Base-by-base conservation (phyloP, 345 rosid species). In the Citrus trifoliata region DNA sequence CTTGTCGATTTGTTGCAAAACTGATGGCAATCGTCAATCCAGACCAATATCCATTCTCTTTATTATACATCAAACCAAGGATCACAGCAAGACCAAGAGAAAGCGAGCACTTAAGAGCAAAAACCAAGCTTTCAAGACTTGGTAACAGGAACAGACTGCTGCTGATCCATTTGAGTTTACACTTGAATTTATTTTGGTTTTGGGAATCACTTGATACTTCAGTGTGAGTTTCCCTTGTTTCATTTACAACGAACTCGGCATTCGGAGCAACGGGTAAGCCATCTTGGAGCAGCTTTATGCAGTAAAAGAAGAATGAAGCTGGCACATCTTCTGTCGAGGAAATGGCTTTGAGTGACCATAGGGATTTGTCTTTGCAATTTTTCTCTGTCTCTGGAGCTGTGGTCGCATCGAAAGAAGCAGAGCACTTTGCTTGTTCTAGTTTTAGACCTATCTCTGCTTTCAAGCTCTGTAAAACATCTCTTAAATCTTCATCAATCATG, bases 1-100 rank as follows among this genome's bases (percentile, higher is more conserved):
- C 89, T 62, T 89, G 93, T 73, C 93, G 82, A 9, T 87, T 88
- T 22, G 81, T 83, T 18, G 82, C 86, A 65, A 92, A 83, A 73
- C 97, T 87, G 40, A 90, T 89, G 70, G 97, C 97, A 63, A 88
- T 90, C 13, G 90, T 87, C 56, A 92, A 86, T 60, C 97, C 97
- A 24, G 97, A 89, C 97, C 97, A 92, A 56, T 89, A 87, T n/a
- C 91, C 97, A 48, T 89, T 83, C 69, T 86, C 48, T 64, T 46
- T 89, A 76, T 88, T 80, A 76, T 85, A 92, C 42, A 87, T 60
- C 61, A 90, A 67, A 46, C 97, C 97, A 48, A 92, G 83, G 7
- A 90, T 82, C 37, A 90, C 93, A 0, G 94, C 91, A 1, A 90
- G 83, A 78, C 94, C 94, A 13, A 90, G 81, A 59, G 97, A 86